Conservation (phyloP, 2,329 filamentous ascomycete species). For the Hymenoscyphus albidus region DNA sequence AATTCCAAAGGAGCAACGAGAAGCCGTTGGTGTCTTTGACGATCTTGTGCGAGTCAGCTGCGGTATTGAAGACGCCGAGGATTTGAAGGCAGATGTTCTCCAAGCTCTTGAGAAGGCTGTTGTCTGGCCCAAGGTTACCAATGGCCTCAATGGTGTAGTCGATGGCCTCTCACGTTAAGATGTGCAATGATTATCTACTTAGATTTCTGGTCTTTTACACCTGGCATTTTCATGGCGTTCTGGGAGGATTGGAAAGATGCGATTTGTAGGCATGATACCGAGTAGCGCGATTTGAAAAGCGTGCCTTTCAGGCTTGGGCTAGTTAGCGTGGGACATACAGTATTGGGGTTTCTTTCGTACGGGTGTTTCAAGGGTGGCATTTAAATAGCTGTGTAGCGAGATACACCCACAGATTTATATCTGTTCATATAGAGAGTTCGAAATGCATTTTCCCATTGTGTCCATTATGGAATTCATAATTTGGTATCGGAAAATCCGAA, state of each 20-base stretch:
- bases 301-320: too few species aligned
- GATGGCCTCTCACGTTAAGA: background rate
- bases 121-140: slow-evolving; percentile 35
- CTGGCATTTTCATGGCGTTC: slow-evolving; percentile 10
- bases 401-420: too few species aligned
- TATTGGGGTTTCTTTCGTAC: too few species aligned
- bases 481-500: too few species aligned
- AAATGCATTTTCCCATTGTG: too few species aligned
- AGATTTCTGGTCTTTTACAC: background rate
- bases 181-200: background rate
- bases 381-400: too few species aligned
- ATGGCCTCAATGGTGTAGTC: slow-evolving; percentile 25
- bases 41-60: slow-evolving; percentile 92
- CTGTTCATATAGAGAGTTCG: too few species aligned
- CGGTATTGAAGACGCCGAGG: slow-evolving; percentile 85
- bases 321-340: too few species aligned
- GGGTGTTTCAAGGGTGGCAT: too few species aligned
- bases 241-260: background rate
- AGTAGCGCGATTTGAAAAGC: background rate
- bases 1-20: slow-evolving; percentile 84
- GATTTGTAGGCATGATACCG: background rate
- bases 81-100: slow-evolving; percentile 76
- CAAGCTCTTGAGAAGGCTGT: slow-evolving; percentile 79
- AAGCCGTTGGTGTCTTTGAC: slow-evolving; percentile 90
- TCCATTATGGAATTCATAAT: too few species aligned